Base-by-base conservation (phyloP, 352 stramenopile species). In the Globisporangium splendens region DNA sequence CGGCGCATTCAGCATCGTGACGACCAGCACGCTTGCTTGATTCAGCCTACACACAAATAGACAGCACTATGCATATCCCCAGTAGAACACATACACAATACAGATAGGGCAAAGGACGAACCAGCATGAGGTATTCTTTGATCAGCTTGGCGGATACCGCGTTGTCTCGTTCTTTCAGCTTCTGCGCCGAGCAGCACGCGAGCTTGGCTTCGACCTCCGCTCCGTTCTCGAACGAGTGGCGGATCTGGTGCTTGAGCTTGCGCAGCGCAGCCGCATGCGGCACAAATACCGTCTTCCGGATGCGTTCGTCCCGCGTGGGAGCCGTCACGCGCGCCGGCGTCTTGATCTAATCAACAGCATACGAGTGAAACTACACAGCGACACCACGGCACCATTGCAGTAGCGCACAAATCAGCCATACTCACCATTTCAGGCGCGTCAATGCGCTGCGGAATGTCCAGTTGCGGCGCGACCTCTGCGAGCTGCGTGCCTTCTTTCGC, bases 1-100 rank as follows among this genome's bases (percentile, higher is more conserved):
- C 83, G 1, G 83, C 76, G 35, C 83, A 93, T 54, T 96, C 88
- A 14, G 84, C 85, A 52, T 96, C 84, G 47, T 89, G 78, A 17
- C 85, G 75, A 15, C 84, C 83, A 8, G 87, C 81, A 15, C 88
- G 78, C 61, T 96, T 95, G 66, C 85, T 95, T 0, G 87, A 96
- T 50, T 89, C 82, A 1, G 78, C 83, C 75, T 84, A 52, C 24
- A 35, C 10, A 11, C 20, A 60, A 41, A n/a, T n/a, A n/a, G 13
- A 18, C 14, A 33, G 31, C 12, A 0, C 21, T 21, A 6, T 43
- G 31, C 31, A 13, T 39, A 46, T 13, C 10, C 3, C 5, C 8
- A 31, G 22, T 15, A 42, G 11, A 14, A 18, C 18, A 8, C 20
- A 41, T 8, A 41, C 4, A 54, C 21, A 2, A 15, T 17, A 1